These are phyloP conservation scores for Wickerhamiella azymoides DNA, from an alignment of 805 yeast species.

Conservation along the genomic window DNA sequence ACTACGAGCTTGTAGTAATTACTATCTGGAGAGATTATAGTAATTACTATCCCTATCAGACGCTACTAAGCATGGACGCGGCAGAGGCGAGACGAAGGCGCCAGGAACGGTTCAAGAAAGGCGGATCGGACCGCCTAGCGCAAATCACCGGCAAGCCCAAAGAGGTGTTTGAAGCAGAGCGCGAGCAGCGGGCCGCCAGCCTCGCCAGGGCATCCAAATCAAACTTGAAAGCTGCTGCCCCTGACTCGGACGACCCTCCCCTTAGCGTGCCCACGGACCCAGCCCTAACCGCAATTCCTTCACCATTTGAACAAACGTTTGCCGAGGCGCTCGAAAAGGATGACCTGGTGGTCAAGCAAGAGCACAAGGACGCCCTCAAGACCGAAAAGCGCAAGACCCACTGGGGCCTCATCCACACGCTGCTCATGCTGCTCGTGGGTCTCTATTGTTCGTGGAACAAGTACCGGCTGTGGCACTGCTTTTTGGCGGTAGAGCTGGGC, in stretches of 20 bases:
- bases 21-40: neutral
- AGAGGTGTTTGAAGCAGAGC: neutral
- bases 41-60: too few relatives aligned
- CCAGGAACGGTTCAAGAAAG: conserved; percentile 22
- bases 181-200: neutral
- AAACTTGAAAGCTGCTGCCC: too few relatives aligned
- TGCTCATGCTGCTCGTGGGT: conserved; percentile 15
- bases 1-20: neutral
- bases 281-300: neutral
- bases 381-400: neutral
- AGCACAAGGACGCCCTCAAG: neutral
- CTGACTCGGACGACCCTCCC: too few relatives aligned
- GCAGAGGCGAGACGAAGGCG: conserved; percentile 22
- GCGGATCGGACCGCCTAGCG: conserved; percentile 21
- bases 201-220: too few relatives aligned
- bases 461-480: conserved; percentile 14
- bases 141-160: conserved; percentile 20
- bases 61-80: conserved; percentile 8
- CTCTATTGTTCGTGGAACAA: conserved; percentile 17
- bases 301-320: neutral
- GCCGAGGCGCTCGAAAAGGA: neutral
- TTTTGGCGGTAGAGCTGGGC: conserved; percentile 17
- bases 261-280: neutral
- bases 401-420: conserved; percentile 18
- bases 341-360: neutral